Percentiles rank a stretch among this genome's conserved stretches.
These are phyloP conservation scores for Calonectria pteridis DNA, from an alignment of 2,329 filamentous ascomycete species.

Conservation along the genomic window DNA sequence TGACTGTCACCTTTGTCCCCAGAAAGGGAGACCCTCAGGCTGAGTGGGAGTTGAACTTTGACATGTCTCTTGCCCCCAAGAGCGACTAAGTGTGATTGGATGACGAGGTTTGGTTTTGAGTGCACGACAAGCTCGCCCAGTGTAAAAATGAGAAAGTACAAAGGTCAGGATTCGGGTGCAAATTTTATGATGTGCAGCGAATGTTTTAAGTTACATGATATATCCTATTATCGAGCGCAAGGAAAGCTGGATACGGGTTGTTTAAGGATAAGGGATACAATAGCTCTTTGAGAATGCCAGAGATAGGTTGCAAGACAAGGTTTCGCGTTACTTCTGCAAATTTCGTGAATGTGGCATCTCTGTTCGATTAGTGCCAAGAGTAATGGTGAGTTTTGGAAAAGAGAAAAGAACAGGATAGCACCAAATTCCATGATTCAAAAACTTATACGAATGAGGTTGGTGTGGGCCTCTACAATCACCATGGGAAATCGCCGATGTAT, in stretches of 20 bases:
- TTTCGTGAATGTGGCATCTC: neutral
- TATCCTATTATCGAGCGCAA: neutral
- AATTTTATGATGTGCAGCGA: neutral
- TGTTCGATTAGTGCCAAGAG: neutral
- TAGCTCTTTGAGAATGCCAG: neutral
- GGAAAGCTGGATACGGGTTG: neutral
- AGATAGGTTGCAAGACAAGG: neutral
- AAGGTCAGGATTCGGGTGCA: neutral
- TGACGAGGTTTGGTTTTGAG: neutral
- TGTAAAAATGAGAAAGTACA: neutral
- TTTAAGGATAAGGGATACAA: neutral
- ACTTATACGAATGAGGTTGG: neutral
- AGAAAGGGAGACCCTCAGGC: slow-evolving; percentile 37
- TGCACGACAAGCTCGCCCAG: neutral
- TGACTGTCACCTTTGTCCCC: slow-evolving; percentile 39
- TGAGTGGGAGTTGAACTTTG: slow-evolving; percentile 35
- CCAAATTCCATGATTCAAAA: neutral
- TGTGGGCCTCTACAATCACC: neutral
- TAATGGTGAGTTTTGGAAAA: neutral
- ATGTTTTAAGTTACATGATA: neutral
- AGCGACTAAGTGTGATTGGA: slow-evolving; percentile 1
- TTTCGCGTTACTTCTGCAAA: neutral
- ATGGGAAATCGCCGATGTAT: neutral
- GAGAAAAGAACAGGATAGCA: neutral
- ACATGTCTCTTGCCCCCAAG: slow-evolving; percentile 21